Evolutionary conservation across 495 filamentous ascomycete species (phyloP), one percentile per base, ranked within the genome.

Genomic region (Xylaria cubensis): DNA sequence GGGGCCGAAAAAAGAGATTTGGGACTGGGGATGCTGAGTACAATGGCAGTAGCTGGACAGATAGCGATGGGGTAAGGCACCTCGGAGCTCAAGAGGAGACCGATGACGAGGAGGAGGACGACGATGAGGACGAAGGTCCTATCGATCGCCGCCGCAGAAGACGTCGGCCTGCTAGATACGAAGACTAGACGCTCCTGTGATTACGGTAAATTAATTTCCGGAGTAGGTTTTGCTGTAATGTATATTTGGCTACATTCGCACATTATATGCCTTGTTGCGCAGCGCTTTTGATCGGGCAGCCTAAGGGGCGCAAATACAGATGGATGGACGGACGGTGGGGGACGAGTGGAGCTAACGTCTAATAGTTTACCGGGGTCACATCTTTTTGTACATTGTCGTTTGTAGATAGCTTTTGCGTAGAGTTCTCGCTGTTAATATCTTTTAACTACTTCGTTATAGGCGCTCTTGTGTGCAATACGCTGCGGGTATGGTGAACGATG

Each of bases 1-100:
- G 72, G 41, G 61, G 69, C 12, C 72, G 72, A 9, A n/a, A 44
- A 13, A 74, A 36, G 50, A 74, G 64, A 39, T 50, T 53, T n/a
- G 69, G 66, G n/a, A 68, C 64, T 4, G 75, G 67, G 3, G 77
- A 79, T 55, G 75, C 74, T 17, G 75, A 77, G 58, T 77, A 77
- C 39, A 77, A 77, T 26, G 77, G 77, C 2, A 69, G 67, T 2
- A 74, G 73, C 67, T 79, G 77, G 77, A 70, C 69, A 3, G 77
- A 77, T 42, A 74, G 72, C 55, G 70, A 77, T 65, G 75, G 75
- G 5, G 72, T 64, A 36, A 64, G 61, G 42, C 77, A 73, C 26
- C 56, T 66, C 5, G 77, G 77, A 36, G 75, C 51, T 15, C 71
- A 55, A 36, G 73, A 58, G 56, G 73, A 76, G 41, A 72, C 44